Evolutionary conservation across 2,329 filamentous ascomycete species (phyloP).

Genomic region (Chaetomiaceae sp.): DNA sequence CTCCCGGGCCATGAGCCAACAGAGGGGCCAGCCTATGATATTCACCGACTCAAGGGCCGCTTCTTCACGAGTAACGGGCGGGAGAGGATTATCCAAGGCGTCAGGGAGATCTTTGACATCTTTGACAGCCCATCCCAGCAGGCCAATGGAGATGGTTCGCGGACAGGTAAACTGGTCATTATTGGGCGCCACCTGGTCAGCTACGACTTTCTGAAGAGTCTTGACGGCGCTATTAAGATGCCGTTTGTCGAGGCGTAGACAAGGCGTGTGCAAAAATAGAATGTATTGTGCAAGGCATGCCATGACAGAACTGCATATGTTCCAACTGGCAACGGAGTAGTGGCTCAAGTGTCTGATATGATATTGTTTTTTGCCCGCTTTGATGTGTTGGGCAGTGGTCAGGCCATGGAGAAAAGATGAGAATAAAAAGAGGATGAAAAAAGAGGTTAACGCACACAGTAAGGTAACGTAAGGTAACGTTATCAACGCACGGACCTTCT

Average conservation of each 20-base stretch:
- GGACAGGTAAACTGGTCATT: constrained; percentile 55
- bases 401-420: too few species aligned
- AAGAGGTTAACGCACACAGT: too few species aligned
- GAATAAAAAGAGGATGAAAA: too few species aligned
- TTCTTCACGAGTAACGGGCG: constrained; percentile 61
- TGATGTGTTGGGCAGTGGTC: too few species aligned
- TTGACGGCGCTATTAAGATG: constrained; percentile 8
- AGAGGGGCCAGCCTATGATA: constrained; percentile 56
- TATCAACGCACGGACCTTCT: neutral
- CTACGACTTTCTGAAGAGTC: constrained; percentile 43
- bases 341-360: too few species aligned
- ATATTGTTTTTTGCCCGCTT: too few species aligned
- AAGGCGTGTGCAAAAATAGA: too few species aligned
- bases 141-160: constrained; percentile 21
- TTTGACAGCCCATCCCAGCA: constrained; percentile 53
- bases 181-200: constrained; percentile 55
- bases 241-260: too few species aligned
- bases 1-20: constrained; percentile 45
- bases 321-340: too few species aligned
- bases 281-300: too few species aligned
- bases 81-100: constrained; percentile 80
- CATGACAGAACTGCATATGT: too few species aligned
- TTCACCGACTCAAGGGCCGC: constrained; percentile 84
- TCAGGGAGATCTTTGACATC: constrained; percentile 90
- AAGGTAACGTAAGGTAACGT: too few species aligned